Base-by-base conservation (phyloP, 306 rosid genomes). In the Quercus wislizeni region DNA sequence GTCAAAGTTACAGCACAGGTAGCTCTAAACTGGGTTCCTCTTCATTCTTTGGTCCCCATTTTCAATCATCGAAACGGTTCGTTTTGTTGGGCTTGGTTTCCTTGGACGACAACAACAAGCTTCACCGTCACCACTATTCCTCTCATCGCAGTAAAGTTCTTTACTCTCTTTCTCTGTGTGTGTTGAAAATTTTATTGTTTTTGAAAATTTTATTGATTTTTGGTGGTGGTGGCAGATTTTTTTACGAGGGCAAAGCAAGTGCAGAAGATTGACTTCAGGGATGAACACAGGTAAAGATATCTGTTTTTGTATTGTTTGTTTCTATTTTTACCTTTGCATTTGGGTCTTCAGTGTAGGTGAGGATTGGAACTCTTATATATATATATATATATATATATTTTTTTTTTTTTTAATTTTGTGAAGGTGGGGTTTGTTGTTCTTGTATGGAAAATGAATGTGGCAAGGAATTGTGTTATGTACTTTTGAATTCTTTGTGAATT, bases 171-270 rank as follows among this genome's bases (percentile, higher is more conserved):
- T 19, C 1, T 71, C 18, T 13, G 0, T 38, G 0, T 6, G 13
- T n/a, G 13, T 56, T 55, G 18, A 56, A 38, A 69, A 3, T 5
- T 2, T 23, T 12, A n/a, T 76, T 65, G 56, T 43, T 30, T 38
- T 49, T 27, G 69, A 5, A 4, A 14, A 9, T 20, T 61, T 5
- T 31, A 0, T 38, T 38, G 46, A 38, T 30, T 27, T 5, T 55
- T 21, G 33, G 20, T 20, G 49, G 43, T 58, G 41, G 58, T 74
- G 54, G 55, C 81, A 96, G 98, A 20, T 76, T 87, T 96, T 80
- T 81, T 96, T 38, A 93, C 98, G 23, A 89, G 97, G 80, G 92
- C 99, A 33, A 93, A 93, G 72, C 93, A 87, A 52, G 84, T 82
- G 1, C 81, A 79, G 79, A 80, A 35, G 61, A 88, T 96, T 43